Percentiles rank a stretch among this genome's conserved stretches.
Evolutionary conservation across 257 asterid species (phyloP).

Genomic region (Gardenia jasminoides): DNA sequence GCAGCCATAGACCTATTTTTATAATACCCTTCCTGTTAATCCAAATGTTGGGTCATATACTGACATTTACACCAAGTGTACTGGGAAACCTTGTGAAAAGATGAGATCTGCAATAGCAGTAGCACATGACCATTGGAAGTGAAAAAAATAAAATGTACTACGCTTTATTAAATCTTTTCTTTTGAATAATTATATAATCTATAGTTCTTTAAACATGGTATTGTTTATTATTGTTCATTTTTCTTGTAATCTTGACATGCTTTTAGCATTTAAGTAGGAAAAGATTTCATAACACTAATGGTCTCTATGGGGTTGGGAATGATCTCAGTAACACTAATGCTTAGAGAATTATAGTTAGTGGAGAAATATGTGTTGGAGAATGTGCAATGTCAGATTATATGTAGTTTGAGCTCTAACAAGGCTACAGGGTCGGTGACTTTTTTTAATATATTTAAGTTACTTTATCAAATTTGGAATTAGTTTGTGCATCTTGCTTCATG

Average conservation of each 20-base stretch:
- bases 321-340: background rate
- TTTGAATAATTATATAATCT: no score
- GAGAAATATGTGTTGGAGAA: background rate
- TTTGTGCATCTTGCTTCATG: background rate
- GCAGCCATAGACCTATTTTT: no score
- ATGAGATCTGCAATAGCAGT: no score
- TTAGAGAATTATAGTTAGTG: background rate
- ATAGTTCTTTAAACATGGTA: no score
- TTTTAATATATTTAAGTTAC: background rate
- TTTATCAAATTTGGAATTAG: background rate
- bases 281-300: no score
- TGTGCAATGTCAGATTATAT: background rate
- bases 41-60: background rate
- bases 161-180: no score
- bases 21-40: background rate
- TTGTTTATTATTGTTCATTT: no score
- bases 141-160: no score
- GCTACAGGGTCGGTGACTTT: background rate
- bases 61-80: background rate
- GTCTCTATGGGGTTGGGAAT: background rate
- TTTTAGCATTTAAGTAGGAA: no score
- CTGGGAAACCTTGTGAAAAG: background rate
- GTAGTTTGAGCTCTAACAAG: background rate
- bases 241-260: no score
- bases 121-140: no score